These are phyloP conservation scores for Euphorbia pulcherrima DNA, from an alignment of 345 rosid genomes.

Conservation along the genomic window DNA sequence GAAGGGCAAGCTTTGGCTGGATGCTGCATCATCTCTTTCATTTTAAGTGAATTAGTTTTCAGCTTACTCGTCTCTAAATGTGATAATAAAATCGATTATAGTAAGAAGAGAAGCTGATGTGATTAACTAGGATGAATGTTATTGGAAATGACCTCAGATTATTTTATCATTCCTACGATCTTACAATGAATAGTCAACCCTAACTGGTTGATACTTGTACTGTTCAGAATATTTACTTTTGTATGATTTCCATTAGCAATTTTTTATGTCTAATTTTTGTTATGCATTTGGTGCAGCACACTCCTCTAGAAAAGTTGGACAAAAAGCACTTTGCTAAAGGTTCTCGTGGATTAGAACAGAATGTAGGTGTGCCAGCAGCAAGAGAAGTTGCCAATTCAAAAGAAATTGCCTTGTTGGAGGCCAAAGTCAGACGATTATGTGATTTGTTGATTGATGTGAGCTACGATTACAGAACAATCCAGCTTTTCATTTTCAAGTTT, in stretches of 20 bases:
- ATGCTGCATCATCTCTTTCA: background rate
- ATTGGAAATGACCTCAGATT: background rate
- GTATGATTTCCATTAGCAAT: background rate
- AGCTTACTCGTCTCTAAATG: too few species aligned
- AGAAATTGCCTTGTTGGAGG: slow-evolving; percentile 71
- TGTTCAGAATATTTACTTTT: background rate
- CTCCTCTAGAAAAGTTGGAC: slow-evolving; percentile 75
- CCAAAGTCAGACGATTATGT: slow-evolving; percentile 67
- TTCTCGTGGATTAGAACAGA: slow-evolving; percentile 44
- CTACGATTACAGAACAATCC: background rate
- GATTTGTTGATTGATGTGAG: slow-evolving; percentile 72
- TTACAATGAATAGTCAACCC: background rate
- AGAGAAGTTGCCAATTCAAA: slow-evolving; percentile 47
- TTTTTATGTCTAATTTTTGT: slow-evolving; percentile 6
- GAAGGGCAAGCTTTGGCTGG: background rate
- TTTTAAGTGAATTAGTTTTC: too few species aligned
- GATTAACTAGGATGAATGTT: background rate
- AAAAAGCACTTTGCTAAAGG: slow-evolving; percentile 86
- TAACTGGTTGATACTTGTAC: background rate
- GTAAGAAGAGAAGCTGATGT: background rate
- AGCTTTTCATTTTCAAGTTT: background rate
- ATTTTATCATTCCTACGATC: background rate
- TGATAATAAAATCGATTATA: background rate
- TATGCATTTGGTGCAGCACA: slow-evolving; percentile 47
- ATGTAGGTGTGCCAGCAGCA: slow-evolving; percentile 42